Evolutionary conservation across 75 land plant species (phyloP).

Genomic region (Larix kaempferi): DNA sequence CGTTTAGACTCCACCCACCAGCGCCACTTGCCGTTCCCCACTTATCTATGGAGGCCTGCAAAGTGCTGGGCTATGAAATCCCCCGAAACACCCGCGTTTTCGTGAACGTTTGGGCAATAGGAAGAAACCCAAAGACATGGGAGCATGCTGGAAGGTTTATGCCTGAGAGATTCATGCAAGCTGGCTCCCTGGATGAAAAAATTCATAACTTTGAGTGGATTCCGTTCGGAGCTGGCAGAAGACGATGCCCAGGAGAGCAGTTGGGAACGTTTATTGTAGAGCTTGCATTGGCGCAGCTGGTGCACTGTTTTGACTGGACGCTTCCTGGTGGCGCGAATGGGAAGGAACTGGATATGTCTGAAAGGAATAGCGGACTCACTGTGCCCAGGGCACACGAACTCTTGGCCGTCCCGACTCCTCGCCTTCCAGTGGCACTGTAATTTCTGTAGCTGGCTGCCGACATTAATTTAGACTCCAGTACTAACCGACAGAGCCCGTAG

Average conservation of each 20-base stretch:
- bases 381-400: background rate
- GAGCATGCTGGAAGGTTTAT: slow-evolving; percentile 1
- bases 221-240: slow-evolving; percentile 13
- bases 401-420: background rate
- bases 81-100: background rate
- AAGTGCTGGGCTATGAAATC: slow-evolving; percentile 8
- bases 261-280: background rate
- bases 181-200: slow-evolving; percentile 2
- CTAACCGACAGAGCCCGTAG: no score
- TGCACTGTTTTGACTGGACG: slow-evolving; percentile 9
- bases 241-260: slow-evolving; percentile 2
- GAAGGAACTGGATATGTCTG: background rate
- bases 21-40: slow-evolving; percentile 12
- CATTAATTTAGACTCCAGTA: no score
- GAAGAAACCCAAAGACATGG: slow-evolving; percentile 13
- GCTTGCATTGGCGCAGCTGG: slow-evolving; percentile 6
- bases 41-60: background rate
- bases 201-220: slow-evolving; percentile 2
- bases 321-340: background rate
- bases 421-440: no score
- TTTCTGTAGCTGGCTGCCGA: no score
- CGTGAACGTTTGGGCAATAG: slow-evolving; percentile 15
- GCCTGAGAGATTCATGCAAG: slow-evolving; percentile 10
- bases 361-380: background rate
- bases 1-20: slow-evolving; percentile 12